Percentiles rank a stretch among this genome's conserved stretches.
phyloP scores from a whole-genome alignment of 495 filamentous ascomycete species.

The Penicillium coprophilum region DNA sequence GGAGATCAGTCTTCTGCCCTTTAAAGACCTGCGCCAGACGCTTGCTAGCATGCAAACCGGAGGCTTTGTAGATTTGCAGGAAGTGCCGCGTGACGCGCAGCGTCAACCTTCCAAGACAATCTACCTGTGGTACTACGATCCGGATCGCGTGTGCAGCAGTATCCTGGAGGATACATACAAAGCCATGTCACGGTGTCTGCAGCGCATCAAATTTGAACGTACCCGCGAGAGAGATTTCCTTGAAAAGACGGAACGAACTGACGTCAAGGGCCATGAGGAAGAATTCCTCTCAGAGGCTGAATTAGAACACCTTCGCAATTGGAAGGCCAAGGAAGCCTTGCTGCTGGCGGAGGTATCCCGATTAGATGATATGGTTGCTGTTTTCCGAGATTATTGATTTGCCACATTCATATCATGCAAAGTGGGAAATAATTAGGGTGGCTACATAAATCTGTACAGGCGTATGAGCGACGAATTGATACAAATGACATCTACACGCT shows the following conservation, averaged over 20 bases:
- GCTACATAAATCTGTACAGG: slow-evolving; percentile 15
- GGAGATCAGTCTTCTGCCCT: slow-evolving; percentile 69
- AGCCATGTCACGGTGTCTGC: slow-evolving; percentile 80
- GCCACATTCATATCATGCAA: neutral
- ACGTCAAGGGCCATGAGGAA: slow-evolving; percentile 79
- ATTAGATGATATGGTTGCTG: slow-evolving; percentile 79
- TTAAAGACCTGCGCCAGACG: slow-evolving; percentile 76
- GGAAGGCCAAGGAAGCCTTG: slow-evolving; percentile 69
- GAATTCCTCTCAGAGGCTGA: slow-evolving; percentile 69
- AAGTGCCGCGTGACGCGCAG: slow-evolving; percentile 82
- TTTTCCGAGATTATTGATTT: slow-evolving; percentile 76
- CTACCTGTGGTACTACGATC: slow-evolving; percentile 88
- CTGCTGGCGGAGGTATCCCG: slow-evolving; percentile 73
- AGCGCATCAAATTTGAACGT: slow-evolving; percentile 71
- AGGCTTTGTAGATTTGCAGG: slow-evolving; percentile 85
- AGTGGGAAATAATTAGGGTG: slow-evolving; percentile 2
- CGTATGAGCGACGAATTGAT: slow-evolving; percentile 19
- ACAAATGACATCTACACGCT: neutral
- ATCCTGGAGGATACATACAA: slow-evolving; percentile 80
- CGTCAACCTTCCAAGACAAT: slow-evolving; percentile 75
- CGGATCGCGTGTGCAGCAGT: slow-evolving; percentile 60
- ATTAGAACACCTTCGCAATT: slow-evolving; percentile 62
- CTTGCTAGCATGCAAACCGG: slow-evolving; percentile 77
- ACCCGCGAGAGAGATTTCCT: slow-evolving; percentile 65
- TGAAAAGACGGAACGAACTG: slow-evolving; percentile 72